Evolutionary conservation across 345 rosid species (phyloP).

Genomic region (Salix suchowensis): DNA sequence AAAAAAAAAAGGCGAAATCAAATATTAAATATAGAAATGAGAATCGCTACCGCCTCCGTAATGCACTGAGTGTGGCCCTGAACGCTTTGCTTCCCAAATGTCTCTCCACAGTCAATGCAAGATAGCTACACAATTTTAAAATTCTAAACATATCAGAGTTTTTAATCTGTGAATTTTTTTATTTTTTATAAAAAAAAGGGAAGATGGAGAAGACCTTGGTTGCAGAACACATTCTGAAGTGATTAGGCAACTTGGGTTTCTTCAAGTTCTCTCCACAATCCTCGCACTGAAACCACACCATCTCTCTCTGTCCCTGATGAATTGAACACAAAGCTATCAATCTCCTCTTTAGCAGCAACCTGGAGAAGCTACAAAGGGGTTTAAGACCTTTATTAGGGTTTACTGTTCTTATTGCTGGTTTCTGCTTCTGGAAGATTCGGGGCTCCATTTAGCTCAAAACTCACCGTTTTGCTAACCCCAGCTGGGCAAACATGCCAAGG

Average conservation of each 20-base stretch:
- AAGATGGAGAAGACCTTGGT: slow-evolving; percentile 37
- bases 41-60: slow-evolving; percentile 64
- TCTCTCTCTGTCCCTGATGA: slow-evolving; percentile 7
- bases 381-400: too few species aligned
- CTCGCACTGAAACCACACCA: slow-evolving; percentile 99
- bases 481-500: too few species aligned
- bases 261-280: slow-evolving; percentile 89
- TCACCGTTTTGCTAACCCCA: too few species aligned
- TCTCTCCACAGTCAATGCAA: slow-evolving; percentile 88
- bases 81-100: slow-evolving; percentile 65
- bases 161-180: too few species aligned
- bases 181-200: background rate
- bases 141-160: background rate
- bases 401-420: too few species aligned
- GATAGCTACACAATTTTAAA: slow-evolving; percentile 50
- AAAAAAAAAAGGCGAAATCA: background rate
- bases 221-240: slow-evolving; percentile 82
- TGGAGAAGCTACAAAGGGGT: too few species aligned
- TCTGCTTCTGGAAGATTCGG: too few species aligned
- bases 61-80: slow-evolving; percentile 89
- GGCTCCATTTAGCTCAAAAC: too few species aligned
- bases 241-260: slow-evolving; percentile 84
- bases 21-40: background rate
- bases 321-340: too few species aligned
- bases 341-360: too few species aligned